A percentile compares a stretch with the other conserved stretches of the same genome.
Evolutionary conservation across 495 filamentous ascomycete genomes (phyloP).

Genomic region (Lasiosphaeriaceae sp.): DNA sequence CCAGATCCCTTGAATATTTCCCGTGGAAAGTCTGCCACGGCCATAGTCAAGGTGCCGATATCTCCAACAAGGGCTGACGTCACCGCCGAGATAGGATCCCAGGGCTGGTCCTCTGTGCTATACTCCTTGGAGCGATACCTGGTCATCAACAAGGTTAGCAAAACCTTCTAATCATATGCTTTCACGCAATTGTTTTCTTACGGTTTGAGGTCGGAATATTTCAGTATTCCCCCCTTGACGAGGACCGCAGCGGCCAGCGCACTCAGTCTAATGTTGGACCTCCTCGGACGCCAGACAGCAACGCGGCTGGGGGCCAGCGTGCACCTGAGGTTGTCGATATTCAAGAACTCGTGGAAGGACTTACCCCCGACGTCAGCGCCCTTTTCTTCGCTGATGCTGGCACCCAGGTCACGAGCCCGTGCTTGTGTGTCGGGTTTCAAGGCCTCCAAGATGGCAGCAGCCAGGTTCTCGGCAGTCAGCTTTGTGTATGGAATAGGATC

Average conservation of each 20-base stretch:
- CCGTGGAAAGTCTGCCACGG: slow-evolving; percentile 74
- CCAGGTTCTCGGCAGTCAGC: slow-evolving; percentile 59
- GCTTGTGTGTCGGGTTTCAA: slow-evolving; percentile 52
- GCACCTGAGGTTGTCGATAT: slow-evolving; percentile 59
- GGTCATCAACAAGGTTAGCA: too few relatives aligned
- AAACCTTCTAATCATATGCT: too few relatives aligned
- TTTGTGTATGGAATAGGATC: slow-evolving; percentile 65
- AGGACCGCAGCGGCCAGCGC: slow-evolving; percentile 64
- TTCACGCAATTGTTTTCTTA: slow-evolving; percentile 38
- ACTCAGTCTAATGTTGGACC: slow-evolving; percentile 60
- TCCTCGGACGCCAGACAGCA: slow-evolving; percentile 67
- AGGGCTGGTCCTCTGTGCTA: slow-evolving; percentile 66
- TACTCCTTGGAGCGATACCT: slow-evolving; percentile 67
- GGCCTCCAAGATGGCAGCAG: slow-evolving; percentile 56
- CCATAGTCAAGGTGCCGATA: slow-evolving; percentile 70
- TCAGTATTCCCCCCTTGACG: slow-evolving; percentile 56
- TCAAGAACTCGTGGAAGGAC: slow-evolving; percentile 66
- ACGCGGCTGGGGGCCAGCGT: slow-evolving; percentile 58
- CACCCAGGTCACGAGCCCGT: slow-evolving; percentile 56
- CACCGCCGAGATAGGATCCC: slow-evolving; percentile 67
- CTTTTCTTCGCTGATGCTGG: slow-evolving; percentile 59
- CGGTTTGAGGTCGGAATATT: slow-evolving; percentile 65
- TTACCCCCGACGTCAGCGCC: slow-evolving; percentile 61
- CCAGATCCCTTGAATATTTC: slow-evolving; percentile 58
- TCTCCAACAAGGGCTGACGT: slow-evolving; percentile 73